These are phyloP conservation scores for Dinochytrium kinnereticum DNA, from an alignment of 371 early-diverging fungal species.

Conservation along the genomic window DNA sequence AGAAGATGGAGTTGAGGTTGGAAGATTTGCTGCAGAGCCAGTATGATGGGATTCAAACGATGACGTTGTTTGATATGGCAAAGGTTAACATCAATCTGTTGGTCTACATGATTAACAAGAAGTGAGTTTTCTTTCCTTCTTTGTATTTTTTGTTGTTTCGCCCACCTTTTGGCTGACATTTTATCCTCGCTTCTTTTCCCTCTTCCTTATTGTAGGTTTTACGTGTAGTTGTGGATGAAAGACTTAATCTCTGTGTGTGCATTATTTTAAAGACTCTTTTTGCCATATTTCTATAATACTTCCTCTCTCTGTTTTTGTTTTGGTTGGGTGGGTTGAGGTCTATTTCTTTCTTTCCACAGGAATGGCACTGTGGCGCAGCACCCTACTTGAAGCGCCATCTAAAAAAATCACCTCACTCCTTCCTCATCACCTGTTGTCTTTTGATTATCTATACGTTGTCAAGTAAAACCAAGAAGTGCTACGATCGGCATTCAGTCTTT, in stretches of 20 bases:
- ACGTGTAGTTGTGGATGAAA: too few relatives aligned
- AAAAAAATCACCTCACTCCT: not conserved
- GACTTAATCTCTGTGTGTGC: too few relatives aligned
- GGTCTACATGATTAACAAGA: conserved; percentile 95
- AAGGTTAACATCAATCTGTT: conserved; percentile 96
- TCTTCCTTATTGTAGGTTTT: conserved; percentile 12
- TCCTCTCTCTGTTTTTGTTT: not conserved
- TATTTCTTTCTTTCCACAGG: not conserved
- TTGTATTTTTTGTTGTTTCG: not conserved
- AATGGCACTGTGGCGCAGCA: not conserved
- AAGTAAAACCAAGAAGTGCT: too few relatives aligned
- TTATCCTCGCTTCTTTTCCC: not conserved
- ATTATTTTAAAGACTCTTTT: too few relatives aligned
- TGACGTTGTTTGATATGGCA: conserved; percentile 88
- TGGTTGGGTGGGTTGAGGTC: too few relatives aligned
- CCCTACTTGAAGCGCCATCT: not conserved
- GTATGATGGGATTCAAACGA: conserved; percentile 87
- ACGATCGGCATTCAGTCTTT: too few relatives aligned
- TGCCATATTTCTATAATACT: too few relatives aligned
- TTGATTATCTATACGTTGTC: too few relatives aligned
- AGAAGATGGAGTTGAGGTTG: conserved; percentile 82
- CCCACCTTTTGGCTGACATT: too few relatives aligned
- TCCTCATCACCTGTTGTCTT: too few relatives aligned
- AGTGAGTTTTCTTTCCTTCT: conserved; percentile 57
- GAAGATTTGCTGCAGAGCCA: conserved; percentile 94